Evolutionary conservation across 257 asterid genomes (phyloP).

Genomic region (Plantago major): DNA sequence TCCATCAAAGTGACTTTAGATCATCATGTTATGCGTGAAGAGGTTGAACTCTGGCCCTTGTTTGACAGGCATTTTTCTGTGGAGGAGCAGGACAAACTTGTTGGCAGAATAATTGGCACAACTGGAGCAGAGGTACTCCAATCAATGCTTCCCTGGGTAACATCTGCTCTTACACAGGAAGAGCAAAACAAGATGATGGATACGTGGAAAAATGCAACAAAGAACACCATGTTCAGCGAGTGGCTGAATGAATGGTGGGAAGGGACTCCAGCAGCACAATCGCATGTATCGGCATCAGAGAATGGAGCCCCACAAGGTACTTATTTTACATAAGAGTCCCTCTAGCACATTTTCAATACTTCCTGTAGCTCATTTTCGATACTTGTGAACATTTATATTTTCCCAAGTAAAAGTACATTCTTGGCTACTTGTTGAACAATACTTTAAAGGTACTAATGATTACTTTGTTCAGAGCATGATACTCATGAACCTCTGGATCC

Average conservation of each 20-base stretch:
- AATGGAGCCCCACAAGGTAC: conserved; percentile 51
- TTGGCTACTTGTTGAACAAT: conserved; percentile 6
- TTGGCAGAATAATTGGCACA: conserved; percentile 93
- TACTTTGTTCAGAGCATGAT: conserved; percentile 44
- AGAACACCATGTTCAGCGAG: conserved; percentile 95
- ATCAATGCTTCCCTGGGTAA: conserved; percentile 98
- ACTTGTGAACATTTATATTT: conserved; percentile 7
- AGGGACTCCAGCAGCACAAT: conserved; percentile 46
- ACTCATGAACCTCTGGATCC: conserved; percentile 68
- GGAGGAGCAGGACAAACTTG: conserved; percentile 90
- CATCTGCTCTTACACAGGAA: conserved; percentile 94
- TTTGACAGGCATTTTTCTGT: conserved; percentile 89
- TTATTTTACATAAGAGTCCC: conserved; percentile 4
- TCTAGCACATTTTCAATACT: conserved; percentile 1
- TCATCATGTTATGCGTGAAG: conserved; percentile 92
- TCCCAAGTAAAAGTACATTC: conserved; percentile 10
- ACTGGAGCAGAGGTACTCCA: conserved; percentile 99
- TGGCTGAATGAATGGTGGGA: conserved; percentile 99
- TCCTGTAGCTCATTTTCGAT: background rate
- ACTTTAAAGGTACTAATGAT: conserved; percentile 9
- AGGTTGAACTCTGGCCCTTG: conserved; percentile 95
- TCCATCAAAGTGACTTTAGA: conserved; percentile 94
- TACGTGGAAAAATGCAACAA: conserved; percentile 92
- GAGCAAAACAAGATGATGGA: conserved; percentile 97
- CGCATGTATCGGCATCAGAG: conserved; percentile 48